Conservation (phyloP, 306 rosid genomes). For the Potentilla sterilis region DNA sequence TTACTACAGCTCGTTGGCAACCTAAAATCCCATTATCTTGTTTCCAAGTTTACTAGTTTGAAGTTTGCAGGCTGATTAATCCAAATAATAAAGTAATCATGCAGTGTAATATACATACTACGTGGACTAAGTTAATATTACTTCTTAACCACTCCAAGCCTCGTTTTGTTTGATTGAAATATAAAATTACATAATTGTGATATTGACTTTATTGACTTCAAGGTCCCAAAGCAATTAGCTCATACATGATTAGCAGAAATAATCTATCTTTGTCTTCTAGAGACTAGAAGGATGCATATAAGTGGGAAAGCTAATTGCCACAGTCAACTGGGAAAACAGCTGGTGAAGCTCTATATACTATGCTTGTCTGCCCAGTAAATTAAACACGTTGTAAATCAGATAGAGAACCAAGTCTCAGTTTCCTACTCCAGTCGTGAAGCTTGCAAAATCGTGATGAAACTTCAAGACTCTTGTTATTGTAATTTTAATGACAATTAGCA, state of each 20-base stretch:
- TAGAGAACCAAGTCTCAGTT: not conserved
- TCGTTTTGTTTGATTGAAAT: not conserved
- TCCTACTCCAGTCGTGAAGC: not conserved
- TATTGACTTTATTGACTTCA: constrained; percentile 10
- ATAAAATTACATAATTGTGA: not conserved
- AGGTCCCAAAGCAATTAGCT: not conserved
- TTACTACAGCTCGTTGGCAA: not conserved
- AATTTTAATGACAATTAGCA: too few species aligned
- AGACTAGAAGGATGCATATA: not conserved
- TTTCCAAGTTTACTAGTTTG: constrained; percentile 17
- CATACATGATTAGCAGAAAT: not conserved
- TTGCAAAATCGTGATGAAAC: too few species aligned
- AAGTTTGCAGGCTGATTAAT: not conserved
- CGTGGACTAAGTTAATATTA: not conserved
- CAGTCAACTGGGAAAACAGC: not conserved
- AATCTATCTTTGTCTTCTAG: not conserved
- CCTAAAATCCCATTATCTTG: constrained; percentile 18
- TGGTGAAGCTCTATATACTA: not conserved
- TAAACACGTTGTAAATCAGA: not conserved
- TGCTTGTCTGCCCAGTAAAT: not conserved
- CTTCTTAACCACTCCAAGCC: constrained; percentile 3
- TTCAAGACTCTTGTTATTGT: too few species aligned
- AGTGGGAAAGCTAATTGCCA: not conserved
- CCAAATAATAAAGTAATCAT: not conserved
- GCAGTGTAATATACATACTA: not conserved